Conservation (phyloP, 345 rosid genomes). For the Atalantia buxifolia region DNA sequence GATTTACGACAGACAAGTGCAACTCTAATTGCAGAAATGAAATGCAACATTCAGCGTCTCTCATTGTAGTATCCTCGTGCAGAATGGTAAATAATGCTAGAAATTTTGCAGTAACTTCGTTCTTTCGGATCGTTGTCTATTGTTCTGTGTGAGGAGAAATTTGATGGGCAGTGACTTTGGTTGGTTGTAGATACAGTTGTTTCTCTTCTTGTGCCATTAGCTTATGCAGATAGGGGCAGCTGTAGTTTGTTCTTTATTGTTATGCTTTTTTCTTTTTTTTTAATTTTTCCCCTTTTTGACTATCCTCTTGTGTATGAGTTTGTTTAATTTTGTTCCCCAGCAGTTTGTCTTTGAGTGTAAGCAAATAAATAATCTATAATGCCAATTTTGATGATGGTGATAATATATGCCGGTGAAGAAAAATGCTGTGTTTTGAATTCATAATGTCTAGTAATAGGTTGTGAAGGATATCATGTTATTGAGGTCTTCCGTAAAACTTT, state of each 20-base stretch:
- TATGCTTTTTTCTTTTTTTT: neutral
- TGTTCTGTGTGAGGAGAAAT: constrained; percentile 10
- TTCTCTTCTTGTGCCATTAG: constrained; percentile 33
- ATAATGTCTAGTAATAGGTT: neutral
- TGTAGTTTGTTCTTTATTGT: constrained; percentile 26
- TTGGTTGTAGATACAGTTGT: constrained; percentile 51
- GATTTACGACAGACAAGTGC: constrained; percentile 69
- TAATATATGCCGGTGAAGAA: neutral
- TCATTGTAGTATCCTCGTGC: neutral
- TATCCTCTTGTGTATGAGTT: constrained; percentile 19
- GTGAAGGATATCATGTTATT: neutral
- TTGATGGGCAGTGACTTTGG: constrained; percentile 13
- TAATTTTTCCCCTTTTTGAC: neutral
- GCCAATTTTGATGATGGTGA: constrained; percentile 17
- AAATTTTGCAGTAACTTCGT: neutral
- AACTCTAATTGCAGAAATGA: constrained; percentile 36
- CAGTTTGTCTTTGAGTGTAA: constrained; percentile 17
- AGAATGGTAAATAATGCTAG: neutral
- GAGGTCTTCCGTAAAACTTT: neutral
- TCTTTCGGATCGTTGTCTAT: constrained; percentile 1
- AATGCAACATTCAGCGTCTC: constrained; percentile 1
- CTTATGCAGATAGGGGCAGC: constrained; percentile 36
- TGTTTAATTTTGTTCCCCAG: constrained; percentile 18
- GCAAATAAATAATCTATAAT: constrained; percentile 27
- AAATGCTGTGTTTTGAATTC: neutral